phyloP scores from a whole-genome alignment of 306 rosid genomes.

The Ammopiptanthus mongolicus region DNA sequence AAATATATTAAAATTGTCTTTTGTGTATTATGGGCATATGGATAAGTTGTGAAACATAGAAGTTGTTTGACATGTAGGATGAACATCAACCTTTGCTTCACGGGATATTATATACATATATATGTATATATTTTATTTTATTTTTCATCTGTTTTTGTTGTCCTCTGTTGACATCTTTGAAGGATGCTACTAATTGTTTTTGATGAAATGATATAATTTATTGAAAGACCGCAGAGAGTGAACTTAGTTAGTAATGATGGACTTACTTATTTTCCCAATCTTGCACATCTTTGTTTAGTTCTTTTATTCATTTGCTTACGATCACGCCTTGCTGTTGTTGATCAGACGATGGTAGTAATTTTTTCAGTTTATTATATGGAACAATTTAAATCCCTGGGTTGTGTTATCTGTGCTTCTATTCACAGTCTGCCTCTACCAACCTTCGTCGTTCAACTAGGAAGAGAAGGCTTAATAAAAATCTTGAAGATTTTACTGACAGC shows the following conservation, averaged over 20 bases:
- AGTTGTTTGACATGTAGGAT: neutral
- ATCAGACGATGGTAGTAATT: neutral
- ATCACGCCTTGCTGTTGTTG: neutral
- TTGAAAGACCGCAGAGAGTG: neutral
- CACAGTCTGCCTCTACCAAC: slow-evolving; percentile 47
- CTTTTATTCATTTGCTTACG: neutral
- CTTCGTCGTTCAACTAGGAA: slow-evolving; percentile 78
- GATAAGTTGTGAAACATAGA: slow-evolving; percentile 1
- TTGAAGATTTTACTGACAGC: slow-evolving; percentile 46
- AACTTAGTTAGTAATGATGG: neutral
- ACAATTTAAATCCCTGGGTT: slow-evolving; percentile 20
- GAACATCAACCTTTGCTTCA: slow-evolving; percentile 7
- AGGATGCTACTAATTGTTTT: neutral
- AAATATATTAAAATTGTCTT: slow-evolving; percentile 6
- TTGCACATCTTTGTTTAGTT: slow-evolving; percentile 2
- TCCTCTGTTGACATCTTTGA: neutral
- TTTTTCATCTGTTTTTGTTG: neutral
- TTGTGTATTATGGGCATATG: neutral
- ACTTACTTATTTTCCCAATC: slow-evolving; percentile 1
- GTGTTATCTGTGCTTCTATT: slow-evolving; percentile 14
- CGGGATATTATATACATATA: too few relatives aligned
- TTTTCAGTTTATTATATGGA: slow-evolving; percentile 4
- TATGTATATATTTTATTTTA: neutral
- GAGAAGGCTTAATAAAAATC: slow-evolving; percentile 50
- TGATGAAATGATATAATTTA: neutral